A percentile compares a stretch with the other conserved stretches of the same genome.
Conservation (phyloP, 2,329 filamentous ascomycete species). For the Claviceps pazoutovae region DNA sequence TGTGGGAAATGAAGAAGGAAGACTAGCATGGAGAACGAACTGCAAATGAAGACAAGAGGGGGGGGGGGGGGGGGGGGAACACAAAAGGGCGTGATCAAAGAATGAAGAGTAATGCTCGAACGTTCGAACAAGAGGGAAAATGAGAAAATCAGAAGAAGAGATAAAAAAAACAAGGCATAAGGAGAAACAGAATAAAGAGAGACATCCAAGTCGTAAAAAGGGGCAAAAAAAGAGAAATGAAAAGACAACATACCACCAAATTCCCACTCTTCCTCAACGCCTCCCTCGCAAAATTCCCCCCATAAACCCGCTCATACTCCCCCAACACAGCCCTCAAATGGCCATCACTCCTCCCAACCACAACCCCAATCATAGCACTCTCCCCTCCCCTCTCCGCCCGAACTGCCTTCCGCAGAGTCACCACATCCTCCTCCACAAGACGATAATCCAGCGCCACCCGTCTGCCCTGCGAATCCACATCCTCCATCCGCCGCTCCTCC, state of each 20-base stretch:
- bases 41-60: no score
- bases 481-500: slow-evolving; percentile 73
- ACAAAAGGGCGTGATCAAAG: neutral
- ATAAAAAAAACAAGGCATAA: neutral
- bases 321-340: slow-evolving; percentile 71
- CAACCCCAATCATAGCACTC: slow-evolving; percentile 72
- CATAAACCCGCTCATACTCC: slow-evolving; percentile 59
- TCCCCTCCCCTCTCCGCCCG: slow-evolving; percentile 70
- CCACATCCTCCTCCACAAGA: slow-evolving; percentile 57
- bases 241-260: slow-evolving; percentile 59
- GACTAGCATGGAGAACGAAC: no score
- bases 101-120: neutral
- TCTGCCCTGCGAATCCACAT: slow-evolving; percentile 52
- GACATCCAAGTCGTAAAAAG: neutral
- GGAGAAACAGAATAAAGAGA: slow-evolving; percentile 12
- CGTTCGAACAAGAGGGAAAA: neutral
- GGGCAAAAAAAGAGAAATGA: neutral
- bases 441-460: slow-evolving; percentile 41
- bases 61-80: no score
- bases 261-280: slow-evolving; percentile 83
- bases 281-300: slow-evolving; percentile 73
- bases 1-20: no score
- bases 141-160: neutral
- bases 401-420: slow-evolving; percentile 53
- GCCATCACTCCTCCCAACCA: slow-evolving; percentile 64